Percentiles rank a stretch among this genome's conserved stretches.
phyloP scores from a whole-genome alignment of 345 rosid genomes.

The Euphorbia peplus region DNA sequence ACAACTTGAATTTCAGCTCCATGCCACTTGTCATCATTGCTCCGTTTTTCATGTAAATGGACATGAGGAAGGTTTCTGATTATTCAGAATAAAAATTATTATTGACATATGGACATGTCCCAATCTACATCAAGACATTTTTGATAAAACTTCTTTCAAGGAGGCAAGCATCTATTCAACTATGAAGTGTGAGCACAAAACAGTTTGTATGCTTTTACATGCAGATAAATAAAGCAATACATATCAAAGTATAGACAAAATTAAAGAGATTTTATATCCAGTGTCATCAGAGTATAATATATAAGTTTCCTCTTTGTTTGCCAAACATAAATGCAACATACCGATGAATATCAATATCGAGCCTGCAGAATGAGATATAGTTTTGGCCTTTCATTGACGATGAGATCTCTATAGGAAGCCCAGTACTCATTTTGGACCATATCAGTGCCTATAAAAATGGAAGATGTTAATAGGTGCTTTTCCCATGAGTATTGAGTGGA shows the following conservation, averaged over 20 bases:
- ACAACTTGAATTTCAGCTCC: conserved; percentile 96
- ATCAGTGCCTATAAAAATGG: conserved; percentile 74
- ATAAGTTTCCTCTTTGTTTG: conserved; percentile 1
- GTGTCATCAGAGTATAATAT: neutral
- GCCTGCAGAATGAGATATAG: conserved; percentile 75
- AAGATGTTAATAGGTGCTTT: conserved; percentile 7
- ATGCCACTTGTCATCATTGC: conserved; percentile 68
- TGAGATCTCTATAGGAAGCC: conserved; percentile 88
- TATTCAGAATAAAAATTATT: conserved; percentile 12
- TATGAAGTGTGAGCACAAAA: no score
- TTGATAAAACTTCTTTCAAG: neutral
- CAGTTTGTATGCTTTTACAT: neutral
- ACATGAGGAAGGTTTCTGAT: conserved; percentile 90
- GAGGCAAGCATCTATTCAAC: neutral
- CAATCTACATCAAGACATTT: neutral
- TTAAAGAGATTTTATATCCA: neutral
- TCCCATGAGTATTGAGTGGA: conserved; percentile 1
- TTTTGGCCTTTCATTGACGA: conserved; percentile 86
- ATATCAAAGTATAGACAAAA: neutral
- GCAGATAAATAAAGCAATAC: neutral
- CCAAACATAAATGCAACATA: conserved; percentile 30
- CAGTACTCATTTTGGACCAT: conserved; percentile 99
- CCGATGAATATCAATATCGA: conserved; percentile 95
- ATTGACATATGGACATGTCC: neutral
- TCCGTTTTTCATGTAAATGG: conserved; percentile 79